Evolutionary conservation across 1,284 basidiomycete genomes (phyloP), one percentile per base, ranked within the genome.

Genomic region (Xanthoconium separans): DNA sequence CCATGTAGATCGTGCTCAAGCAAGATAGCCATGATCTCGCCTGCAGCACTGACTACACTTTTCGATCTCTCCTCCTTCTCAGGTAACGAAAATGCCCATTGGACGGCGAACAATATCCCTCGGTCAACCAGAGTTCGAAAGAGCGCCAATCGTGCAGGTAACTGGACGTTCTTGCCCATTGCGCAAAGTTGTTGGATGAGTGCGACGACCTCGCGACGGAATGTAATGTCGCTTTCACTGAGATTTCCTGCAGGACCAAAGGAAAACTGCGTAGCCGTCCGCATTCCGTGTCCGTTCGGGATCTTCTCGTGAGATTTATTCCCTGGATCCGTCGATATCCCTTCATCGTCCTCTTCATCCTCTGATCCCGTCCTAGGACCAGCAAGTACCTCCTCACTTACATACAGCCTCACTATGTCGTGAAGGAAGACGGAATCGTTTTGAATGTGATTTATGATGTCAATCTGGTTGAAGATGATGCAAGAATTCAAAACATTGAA

Each of bases 391-490:
- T 82, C 82, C 54, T 85, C 81, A 61, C 86, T 84, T 57, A 89
- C 81, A 69, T 93, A 96, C 36, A 91, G 75, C 40, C 78, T 76
- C 46, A 95, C 91, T 27, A 98, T 80, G 52, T 93, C 87, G 34
- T 80, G 77, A 29, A 98, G 76, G 69, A 98, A 89, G 6, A 73
- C 68, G 6, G 83, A 82, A 66, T 95, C 91, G 53, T 79, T 81
- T 66, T 95, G 90, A 45, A 98, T 84, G 69, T 96, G 89, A 51
- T 81, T 86, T 68, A 98, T 93, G 66, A 99, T 98, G 73, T 99
- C 96, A 65, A 96, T 95, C 73, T 99, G 96, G 74, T 98, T 97
- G 81, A 96, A 99, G 70, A 98, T 96, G 70, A 99, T 93, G 73
- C 93, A 93, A 16, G 93, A 94, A 73, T 95, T 98, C 65, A 99